Evolutionary conservation across 2,329 filamentous ascomycete genomes (phyloP).

Genomic region (Calonectria hawksworthii): DNA sequence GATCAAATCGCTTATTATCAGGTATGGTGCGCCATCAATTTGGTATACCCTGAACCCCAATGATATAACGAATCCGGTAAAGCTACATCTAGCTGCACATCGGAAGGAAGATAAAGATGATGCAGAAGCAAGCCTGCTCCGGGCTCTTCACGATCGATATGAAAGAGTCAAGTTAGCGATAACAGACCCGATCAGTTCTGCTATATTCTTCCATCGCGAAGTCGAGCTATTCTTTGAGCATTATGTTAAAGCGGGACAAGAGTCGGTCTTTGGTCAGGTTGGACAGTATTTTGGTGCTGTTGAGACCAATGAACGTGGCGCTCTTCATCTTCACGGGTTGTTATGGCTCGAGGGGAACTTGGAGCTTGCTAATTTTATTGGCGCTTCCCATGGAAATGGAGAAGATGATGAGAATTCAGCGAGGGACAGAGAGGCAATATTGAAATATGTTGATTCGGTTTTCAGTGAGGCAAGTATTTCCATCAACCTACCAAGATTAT

Average conservation of each 20-base stretch:
- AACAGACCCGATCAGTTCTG: constrained; percentile 16
- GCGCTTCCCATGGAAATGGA: not conserved
- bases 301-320: constrained; percentile 1
- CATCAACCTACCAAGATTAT: not conserved
- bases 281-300: constrained; percentile 5
- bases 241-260: not conserved
- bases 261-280: constrained; percentile 3
- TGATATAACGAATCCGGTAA: constrained; percentile 21
- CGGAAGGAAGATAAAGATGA: not conserved
- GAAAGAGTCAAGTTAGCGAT: constrained; percentile 21
- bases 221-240: constrained; percentile 1
- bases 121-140: constrained; percentile 3
- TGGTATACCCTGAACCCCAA: constrained; percentile 31
- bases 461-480: constrained; percentile 6
- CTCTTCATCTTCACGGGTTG: constrained; percentile 8
- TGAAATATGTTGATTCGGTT: constrained; percentile 13
- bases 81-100: constrained; percentile 10
- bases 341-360: constrained; percentile 17
- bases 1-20: constrained; percentile 24
- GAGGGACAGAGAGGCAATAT: not conserved
- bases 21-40: constrained; percentile 23
- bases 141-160: constrained; percentile 19
- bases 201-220: constrained; percentile 17
- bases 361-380: not conserved
- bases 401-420: constrained; percentile 9